Conservation (phyloP, 257 asterid species). For the Solanum neorickii region DNA sequence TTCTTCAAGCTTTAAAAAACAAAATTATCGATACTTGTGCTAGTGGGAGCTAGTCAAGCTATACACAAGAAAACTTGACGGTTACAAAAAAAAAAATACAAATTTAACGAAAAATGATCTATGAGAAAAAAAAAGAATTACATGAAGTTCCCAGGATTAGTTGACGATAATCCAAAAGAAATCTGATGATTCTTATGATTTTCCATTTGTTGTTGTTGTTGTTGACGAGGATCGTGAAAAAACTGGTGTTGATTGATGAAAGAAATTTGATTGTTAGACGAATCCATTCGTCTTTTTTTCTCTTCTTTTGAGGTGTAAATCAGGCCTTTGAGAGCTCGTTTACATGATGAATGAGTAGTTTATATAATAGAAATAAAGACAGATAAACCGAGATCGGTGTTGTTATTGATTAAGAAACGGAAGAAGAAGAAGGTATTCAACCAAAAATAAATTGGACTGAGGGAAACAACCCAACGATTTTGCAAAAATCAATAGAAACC, state of each 20-base stretch:
- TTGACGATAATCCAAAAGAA: constrained; percentile 53
- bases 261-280: background rate
- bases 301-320: background rate
- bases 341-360: background rate
- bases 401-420: background rate
- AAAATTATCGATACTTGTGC: background rate
- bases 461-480: background rate
- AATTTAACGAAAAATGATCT: background rate
- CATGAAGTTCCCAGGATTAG: constrained; percentile 45
- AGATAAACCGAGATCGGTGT: background rate
- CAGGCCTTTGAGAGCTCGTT: background rate
- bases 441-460: background rate
- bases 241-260: background rate
- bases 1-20: background rate
- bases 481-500: background rate
- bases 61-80: background rate
- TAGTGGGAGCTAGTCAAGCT: background rate
- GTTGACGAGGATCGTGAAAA: constrained; percentile 10
- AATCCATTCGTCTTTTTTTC: background rate
- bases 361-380: background rate
- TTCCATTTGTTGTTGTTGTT: constrained; percentile 1
- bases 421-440: background rate
- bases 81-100: background rate
- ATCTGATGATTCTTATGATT: constrained; percentile 27
- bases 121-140: background rate